Conservation (phyloP, 805 yeast genomes). For the Wickerhamiella domercqiae region DNA sequence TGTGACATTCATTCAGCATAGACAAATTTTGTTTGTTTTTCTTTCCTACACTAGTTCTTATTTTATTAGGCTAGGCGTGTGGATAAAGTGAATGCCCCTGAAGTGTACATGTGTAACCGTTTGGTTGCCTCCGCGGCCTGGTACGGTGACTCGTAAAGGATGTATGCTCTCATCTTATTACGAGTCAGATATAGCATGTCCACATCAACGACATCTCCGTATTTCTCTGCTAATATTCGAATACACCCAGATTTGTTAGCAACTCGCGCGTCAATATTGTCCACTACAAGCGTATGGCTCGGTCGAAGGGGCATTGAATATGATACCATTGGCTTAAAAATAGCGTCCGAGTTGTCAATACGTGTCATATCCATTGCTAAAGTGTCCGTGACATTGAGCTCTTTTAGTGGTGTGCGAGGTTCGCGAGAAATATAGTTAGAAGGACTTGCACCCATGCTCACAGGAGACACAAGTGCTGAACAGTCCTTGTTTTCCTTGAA, state of each 20-base stretch:
- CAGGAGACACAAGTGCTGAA: not conserved
- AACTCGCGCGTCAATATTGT: conserved; percentile 6
- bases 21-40: no score
- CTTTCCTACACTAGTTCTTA: no score
- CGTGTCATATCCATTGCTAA: no score
- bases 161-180: conserved; percentile 8
- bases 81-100: conserved; percentile 2
- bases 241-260: conserved; percentile 3
- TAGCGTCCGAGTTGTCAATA: not conserved
- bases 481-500: not conserved
- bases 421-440: not conserved
- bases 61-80: conserved; percentile 9
- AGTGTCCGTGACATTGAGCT: not conserved
- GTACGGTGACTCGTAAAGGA: conserved; percentile 7
- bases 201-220: conserved; percentile 7
- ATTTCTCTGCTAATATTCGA: conserved; percentile 5
- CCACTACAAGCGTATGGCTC: conserved; percentile 12
- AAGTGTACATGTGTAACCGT: conserved; percentile 2
- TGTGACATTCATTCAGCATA: no score
- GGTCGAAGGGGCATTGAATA: conserved; percentile 1
- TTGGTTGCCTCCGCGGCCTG: conserved; percentile 9
- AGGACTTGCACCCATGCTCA: not conserved
- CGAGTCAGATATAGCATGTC: conserved; percentile 9
- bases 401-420: not conserved
- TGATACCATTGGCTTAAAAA: not conserved